Evolutionary conservation across 345 rosid species (phyloP), one percentile per base, ranked within the genome.

Genomic region (Arabidopsis suecica): DNA sequence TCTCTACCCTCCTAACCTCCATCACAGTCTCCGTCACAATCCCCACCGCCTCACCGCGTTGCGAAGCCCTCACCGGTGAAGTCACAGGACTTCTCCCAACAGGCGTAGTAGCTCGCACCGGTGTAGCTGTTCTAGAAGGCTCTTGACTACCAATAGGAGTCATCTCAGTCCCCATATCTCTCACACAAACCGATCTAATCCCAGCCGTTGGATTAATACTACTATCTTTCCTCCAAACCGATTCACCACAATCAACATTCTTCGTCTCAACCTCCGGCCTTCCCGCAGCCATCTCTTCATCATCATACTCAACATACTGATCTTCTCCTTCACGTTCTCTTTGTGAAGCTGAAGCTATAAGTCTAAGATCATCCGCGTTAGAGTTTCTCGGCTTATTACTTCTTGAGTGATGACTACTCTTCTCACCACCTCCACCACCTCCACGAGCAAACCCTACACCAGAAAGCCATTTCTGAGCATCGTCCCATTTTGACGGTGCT

Each of bases 121-220:
- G 97, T 1, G 96, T 91, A 23, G 88, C 88, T 5, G 96, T 84
- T 83, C 97, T 86, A 3, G 97, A 94, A 33, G 98, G 98, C 83
- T 94, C 93, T 78, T 87, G 93, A 76, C 98, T 94, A 1, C 90
- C 92, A 6, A 86, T 85, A 0, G 95, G 97, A 68, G 97, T 91
- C 98, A 94, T 94, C 84, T 94, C 98, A 28, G 98, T 94, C 65
- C 98, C 97, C 95, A 90, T 94, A 55, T 94, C 97, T 66, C 96
- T 86, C 65, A 94, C 91, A 71, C 93, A 86, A 0, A 94, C 82
- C 9, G 97, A 90, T 81, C 93, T 74, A 72, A 86, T 76, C 56
- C 65, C 79, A n/a, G 86, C 68, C 33, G 82, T 60, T 11, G 88
- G 78, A 78, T 72, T 66, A 71, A 80, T 80, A 78, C 83, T 80